Evolutionary conservation across 768 basidiomycete species (phyloP).

Genomic region (Suillus americanus): DNA sequence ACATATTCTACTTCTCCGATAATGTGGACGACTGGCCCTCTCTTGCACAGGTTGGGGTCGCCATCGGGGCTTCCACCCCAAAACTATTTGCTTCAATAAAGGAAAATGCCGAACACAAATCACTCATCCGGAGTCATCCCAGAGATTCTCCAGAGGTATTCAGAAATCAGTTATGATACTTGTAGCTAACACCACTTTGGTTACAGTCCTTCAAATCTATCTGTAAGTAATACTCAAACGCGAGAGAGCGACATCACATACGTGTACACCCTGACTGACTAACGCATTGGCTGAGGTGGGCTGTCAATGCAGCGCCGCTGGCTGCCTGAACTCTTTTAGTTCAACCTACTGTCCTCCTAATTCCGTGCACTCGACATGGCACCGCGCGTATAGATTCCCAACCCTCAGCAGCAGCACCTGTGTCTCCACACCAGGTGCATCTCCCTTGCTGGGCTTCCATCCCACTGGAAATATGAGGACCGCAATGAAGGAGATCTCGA

Average conservation of each 20-base stretch:
- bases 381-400: too few species aligned
- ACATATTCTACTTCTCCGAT: too few species aligned
- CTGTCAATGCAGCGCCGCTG: conserved; percentile 23
- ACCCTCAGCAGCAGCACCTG: too few species aligned
- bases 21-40: too few species aligned
- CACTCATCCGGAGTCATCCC: not conserved
- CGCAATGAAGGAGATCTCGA: too few species aligned
- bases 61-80: not conserved
- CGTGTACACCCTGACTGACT: not conserved
- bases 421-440: too few species aligned
- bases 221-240: not conserved
- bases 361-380: too few species aligned
- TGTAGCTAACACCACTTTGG: not conserved
- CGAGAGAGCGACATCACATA: not conserved
- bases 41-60: not conserved
- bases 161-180: not conserved
- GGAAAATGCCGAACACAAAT: not conserved
- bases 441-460: too few species aligned
- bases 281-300: too few species aligned
- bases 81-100: not conserved
- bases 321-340: conserved; percentile 30
- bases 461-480: too few species aligned
- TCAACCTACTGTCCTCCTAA: too few species aligned
- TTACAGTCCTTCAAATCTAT: not conserved
- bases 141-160: not conserved